Base-by-base conservation (phyloP, 352 stramenopile species). In the Pythium folliculosum region DNA sequence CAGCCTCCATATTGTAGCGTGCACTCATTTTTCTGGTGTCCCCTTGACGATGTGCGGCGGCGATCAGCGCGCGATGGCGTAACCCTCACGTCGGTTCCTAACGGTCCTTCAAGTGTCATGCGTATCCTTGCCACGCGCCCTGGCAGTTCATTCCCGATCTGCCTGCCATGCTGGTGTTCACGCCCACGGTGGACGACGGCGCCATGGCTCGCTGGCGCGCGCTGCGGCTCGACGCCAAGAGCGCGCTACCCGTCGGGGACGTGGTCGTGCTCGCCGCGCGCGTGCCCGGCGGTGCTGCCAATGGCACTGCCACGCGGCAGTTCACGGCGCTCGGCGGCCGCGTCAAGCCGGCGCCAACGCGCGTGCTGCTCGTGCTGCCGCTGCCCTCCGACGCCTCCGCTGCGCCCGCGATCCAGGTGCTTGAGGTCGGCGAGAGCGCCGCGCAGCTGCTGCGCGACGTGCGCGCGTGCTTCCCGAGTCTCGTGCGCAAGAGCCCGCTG, bases 401-500 rank as follows among this genome's bases (percentile, higher is more conserved):
- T 12, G 21, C 38, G 8, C 53, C 60, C 0, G 47, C 62, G 27
- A 74, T 78, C 16, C 61, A 78, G 58, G 71, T 77, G 25, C 56
- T 93, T 21, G 82, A 90, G 51, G 72, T 86, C 21, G 85, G 85
- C 25, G 82, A 90, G 63, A 55, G 75, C 40, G 81, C 82, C 1
- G 78, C 77, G 27, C 70, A 78, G 5, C 82, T 93, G 23, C 60
- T 85, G 8, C 73, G 78, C 23, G 78, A 84, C 37, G 71, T 89
- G 37, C 72, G 75, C 53, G 71, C 72, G 19, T 91, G 82, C 53
- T 93, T 93, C 63, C 85, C 85, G 4, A 88, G 72, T 37, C 65
- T 93, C 17, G 78, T 91, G 66, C 77, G 78, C 30, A 71, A 67
- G 51, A 89, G 77, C 56, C 79, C 74, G 9, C 58, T 89, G 55